Conservation (phyloP, 1,284 basidiomycete genomes). For the Phellopilus nigrolimitatus region DNA sequence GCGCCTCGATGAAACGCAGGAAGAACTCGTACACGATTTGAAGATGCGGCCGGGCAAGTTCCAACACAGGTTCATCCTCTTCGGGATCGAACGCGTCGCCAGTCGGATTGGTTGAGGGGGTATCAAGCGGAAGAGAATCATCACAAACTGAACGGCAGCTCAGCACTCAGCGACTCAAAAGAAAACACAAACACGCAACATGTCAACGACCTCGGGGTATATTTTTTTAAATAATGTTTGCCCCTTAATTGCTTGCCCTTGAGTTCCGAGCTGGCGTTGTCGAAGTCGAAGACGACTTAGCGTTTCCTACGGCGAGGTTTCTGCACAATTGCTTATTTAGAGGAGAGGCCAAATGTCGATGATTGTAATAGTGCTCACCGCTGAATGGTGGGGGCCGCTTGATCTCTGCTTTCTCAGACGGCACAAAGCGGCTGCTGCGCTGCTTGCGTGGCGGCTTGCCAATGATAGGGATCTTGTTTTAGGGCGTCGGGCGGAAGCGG, state of each 20-base stretch:
- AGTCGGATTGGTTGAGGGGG: too few relatives aligned
- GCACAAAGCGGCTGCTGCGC: conserved; percentile 92
- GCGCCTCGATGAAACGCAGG: conserved; percentile 96
- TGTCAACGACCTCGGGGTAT: conserved; percentile 98
- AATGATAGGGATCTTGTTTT: conserved; percentile 92
- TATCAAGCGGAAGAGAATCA: too few relatives aligned
- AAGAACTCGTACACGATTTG: conserved; percentile 99
- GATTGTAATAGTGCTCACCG: conserved; percentile 47
- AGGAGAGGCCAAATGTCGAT: conserved; percentile 16
- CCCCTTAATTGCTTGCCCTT: conserved; percentile 98
- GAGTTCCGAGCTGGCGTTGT: conserved; percentile 93
- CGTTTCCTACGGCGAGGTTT: conserved; percentile 92
- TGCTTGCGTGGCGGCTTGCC: conserved; percentile 95
- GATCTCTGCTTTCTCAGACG: conserved; percentile 94
- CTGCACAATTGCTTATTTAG: conserved; percentile 39
- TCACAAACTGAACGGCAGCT: conserved; percentile 66
- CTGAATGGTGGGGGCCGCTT: conserved; percentile 90
- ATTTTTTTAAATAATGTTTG: conserved; percentile 95
- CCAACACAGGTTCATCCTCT: conserved; percentile 97
- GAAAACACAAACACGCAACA: conserved; percentile 55
- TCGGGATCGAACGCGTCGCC: too few relatives aligned
- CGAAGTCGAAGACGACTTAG: conserved; percentile 97
- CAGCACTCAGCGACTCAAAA: conserved; percentile 11
- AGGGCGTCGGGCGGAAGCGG: conserved; percentile 70
- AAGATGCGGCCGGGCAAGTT: conserved; percentile 98